Percentiles rank a stretch among this genome's conserved stretches.
phyloP scores from a whole-genome alignment of 2,329 filamentous ascomycete species.

The Colletotrichum endophyticum region DNA sequence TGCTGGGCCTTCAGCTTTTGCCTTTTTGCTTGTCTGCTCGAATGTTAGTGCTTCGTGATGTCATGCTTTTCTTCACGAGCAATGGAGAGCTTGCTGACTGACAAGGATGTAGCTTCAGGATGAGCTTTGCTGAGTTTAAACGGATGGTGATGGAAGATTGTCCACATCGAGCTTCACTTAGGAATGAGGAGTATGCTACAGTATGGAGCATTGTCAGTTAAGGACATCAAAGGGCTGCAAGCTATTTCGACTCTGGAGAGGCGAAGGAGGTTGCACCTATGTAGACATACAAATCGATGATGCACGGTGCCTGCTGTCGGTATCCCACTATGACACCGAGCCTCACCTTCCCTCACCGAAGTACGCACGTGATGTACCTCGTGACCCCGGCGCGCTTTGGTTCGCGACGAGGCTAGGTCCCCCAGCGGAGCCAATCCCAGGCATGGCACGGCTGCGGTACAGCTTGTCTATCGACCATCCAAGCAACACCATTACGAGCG shows the following conservation, averaged over 20 bases:
- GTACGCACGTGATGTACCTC: not conserved
- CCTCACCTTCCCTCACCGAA: not conserved
- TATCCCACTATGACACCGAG: not conserved
- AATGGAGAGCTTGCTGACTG: not conserved
- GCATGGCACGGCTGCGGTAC: not conserved
- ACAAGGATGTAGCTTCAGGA: not conserved
- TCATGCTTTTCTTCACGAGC: not conserved
- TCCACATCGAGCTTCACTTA: not conserved
- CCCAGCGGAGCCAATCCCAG: not conserved
- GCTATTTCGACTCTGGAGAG: not conserved
- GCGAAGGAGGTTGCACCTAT: not conserved
- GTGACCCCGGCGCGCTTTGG: not conserved
- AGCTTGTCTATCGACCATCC: not conserved
- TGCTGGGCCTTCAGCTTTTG: not conserved
- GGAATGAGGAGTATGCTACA: not conserved
- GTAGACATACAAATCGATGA: not conserved
- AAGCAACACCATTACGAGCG: not conserved
- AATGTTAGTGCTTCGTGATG: not conserved
- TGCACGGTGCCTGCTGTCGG: not conserved
- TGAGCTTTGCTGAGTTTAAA: not conserved
- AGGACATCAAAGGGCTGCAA: not conserved
- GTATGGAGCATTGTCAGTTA: not conserved
- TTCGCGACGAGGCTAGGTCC: conserved; percentile 13
- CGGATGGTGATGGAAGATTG: not conserved
- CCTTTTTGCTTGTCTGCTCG: not conserved